Conservation (phyloP, 257 asterid species). For the Parsonsia alboflavescens region DNA sequence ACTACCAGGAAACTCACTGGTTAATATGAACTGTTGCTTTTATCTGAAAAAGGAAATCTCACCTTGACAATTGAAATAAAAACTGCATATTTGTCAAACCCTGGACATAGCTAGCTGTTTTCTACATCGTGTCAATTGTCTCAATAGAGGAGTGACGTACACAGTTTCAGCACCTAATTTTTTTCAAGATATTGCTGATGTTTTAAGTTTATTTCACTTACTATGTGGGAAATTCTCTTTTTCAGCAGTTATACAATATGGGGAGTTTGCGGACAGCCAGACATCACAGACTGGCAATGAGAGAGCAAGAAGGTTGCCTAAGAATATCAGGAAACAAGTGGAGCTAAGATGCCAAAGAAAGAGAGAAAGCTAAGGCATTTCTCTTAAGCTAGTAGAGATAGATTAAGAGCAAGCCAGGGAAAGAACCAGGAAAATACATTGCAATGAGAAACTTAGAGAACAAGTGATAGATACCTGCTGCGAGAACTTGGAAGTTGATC, state of each 20-base stretch:
- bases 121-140: neutral
- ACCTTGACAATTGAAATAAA: neutral
- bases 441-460: neutral
- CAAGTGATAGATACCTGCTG: neutral
- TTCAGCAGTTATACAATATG: neutral
- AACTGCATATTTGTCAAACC: neutral
- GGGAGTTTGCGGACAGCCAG: neutral
- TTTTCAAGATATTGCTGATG: too few relatives aligned
- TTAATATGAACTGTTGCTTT: neutral
- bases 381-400: neutral
- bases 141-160: neutral
- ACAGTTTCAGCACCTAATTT: neutral
- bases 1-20: neutral
- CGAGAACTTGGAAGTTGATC: neutral
- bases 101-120: too few relatives aligned
- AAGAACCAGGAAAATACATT: neutral
- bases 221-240: neutral
- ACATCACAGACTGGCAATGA: neutral
- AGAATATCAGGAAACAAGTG: too few relatives aligned
- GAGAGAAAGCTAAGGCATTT: too few relatives aligned
- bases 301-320: neutral
- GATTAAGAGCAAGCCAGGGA: neutral
- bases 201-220: neutral
- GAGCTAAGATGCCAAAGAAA: neutral
- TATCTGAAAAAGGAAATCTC: neutral